Evolutionary conservation across 2,329 filamentous ascomycete species (phyloP), one percentile per base, ranked within the genome.

Genomic region (Cladosporium sp.): DNA sequence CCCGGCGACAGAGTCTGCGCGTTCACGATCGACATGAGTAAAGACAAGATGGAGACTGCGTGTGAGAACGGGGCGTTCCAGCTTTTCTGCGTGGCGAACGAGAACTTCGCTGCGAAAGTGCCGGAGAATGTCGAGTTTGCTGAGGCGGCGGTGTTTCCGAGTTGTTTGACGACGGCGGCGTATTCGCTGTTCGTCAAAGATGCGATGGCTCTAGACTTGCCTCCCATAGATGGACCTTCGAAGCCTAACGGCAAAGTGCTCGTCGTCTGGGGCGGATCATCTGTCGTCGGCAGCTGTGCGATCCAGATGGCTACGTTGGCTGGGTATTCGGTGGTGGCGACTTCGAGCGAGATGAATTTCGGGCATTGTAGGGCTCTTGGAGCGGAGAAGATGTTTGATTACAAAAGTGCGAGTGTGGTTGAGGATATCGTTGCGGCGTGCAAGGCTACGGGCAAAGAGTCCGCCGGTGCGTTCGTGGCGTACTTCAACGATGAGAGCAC

Each of bases 201-300:
- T 22, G 49, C 55, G 6, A 45, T 64, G 15, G 59, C 47, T 5
- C 55, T 65, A 8, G 25, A 55, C 19, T 17, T 61, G 3, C 63
- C 62, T 20, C 60, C 56, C 8, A 17, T 55, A 5, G 43, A 62
- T 3, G 59, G 63, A n/a, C 61, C 60, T 8, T 59, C 64, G 1
- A 59, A 68, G 20, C 49, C 61, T 6, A 60, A 58, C 5, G 58
- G 58, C 7, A 69, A 72, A 30, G 72, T 73, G 3, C 70, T 84
- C 38, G 67, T 84, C 30, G 67, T 83, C 52, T 84, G 81, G 81
- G 81, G 81, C 25, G 81, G 79, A 1, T 75, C 75, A 9, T 79
- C 79, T 14, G 82, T 78, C 22, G 81, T 84, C 1, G 82, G 82
- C 11, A 74, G 79, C 57, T 80, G 75, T 61, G 71, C 74, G 0